Evolutionary conservation across 1,139 yeast species (phyloP).

Genomic region (Nakaseomyces nivariensis): DNA sequence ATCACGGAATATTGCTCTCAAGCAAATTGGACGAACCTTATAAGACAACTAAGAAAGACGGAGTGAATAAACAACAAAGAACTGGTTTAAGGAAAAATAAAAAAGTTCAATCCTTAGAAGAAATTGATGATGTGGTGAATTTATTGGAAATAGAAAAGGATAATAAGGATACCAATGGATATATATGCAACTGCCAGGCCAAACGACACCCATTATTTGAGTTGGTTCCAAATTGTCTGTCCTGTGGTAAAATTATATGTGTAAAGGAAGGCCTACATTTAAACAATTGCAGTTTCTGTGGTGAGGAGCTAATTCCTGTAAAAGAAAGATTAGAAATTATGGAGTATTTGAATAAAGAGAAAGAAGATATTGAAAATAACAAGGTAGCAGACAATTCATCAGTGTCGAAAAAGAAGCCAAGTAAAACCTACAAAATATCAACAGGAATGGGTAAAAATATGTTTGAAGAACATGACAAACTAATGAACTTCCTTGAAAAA

Average conservation of each 20-base stretch:
- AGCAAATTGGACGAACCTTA: background rate
- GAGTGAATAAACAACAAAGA: conserved; percentile 24
- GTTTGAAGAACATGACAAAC: conserved; percentile 57
- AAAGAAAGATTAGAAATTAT: conserved; percentile 55
- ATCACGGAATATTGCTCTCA: background rate
- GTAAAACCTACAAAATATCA: conserved; percentile 18
- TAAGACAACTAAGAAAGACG: conserved; percentile 1
- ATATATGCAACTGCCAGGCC: conserved; percentile 70
- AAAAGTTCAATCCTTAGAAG: conserved; percentile 47
- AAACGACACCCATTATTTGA: conserved; percentile 81
- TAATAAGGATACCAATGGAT: conserved; percentile 20
- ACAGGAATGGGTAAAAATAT: conserved; percentile 52
- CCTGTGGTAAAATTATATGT: conserved; percentile 92
- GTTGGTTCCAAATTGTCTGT: conserved; percentile 84
- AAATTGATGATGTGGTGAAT: conserved; percentile 37
- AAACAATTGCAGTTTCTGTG: conserved; percentile 83
- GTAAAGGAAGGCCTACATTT: conserved; percentile 65
- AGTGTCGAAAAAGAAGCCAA: conserved; percentile 15
- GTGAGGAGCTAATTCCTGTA: conserved; percentile 48
- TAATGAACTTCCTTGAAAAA: conserved; percentile 44
- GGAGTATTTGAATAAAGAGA: conserved; percentile 42
- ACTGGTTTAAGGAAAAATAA: conserved; percentile 32
- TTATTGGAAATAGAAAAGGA: conserved; percentile 32
- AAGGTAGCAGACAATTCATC: conserved; percentile 5
- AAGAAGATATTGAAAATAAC: conserved; percentile 29